These are phyloP conservation scores for Apiospora rasikravindrae DNA, from an alignment of 2,329 filamentous ascomycete genomes.

Conservation along the genomic window DNA sequence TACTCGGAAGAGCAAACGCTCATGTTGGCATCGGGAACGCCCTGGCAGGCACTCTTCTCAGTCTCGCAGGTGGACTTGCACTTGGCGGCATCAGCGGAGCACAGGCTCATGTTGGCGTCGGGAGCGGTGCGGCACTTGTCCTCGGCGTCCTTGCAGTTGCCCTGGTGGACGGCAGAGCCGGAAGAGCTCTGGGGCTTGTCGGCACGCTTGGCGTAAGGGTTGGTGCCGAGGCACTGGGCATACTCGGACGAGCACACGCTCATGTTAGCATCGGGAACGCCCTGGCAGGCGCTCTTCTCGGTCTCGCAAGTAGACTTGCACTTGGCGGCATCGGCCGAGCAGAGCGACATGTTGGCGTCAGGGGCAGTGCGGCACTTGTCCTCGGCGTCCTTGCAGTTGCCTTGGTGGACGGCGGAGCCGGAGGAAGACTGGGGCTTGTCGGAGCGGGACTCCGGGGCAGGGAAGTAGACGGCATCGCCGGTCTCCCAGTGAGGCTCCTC, in stretches of 20 bases:
- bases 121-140: no score
- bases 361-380: no score
- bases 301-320: not conserved
- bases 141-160: no score
- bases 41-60: not conserved
- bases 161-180: no score
- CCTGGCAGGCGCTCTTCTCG: not conserved
- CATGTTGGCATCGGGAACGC: slow-evolving; percentile 2
- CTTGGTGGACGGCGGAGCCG: no score
- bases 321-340: not conserved
- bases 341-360: no score
- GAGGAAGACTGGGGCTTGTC: no score
- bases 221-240: not conserved
- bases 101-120: no score
- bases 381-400: no score
- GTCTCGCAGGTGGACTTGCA: not conserved
- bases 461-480: not conserved
- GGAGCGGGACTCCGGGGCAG: not conserved
- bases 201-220: not conserved
- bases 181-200: no score
- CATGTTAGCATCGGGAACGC: not conserved
- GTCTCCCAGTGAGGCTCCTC: no score
- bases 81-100: no score
- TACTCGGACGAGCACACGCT: not conserved
- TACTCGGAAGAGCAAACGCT: not conserved